Base-by-base conservation (phyloP, 768 basidiomycete species). In the Lactarius psammicola region DNA sequence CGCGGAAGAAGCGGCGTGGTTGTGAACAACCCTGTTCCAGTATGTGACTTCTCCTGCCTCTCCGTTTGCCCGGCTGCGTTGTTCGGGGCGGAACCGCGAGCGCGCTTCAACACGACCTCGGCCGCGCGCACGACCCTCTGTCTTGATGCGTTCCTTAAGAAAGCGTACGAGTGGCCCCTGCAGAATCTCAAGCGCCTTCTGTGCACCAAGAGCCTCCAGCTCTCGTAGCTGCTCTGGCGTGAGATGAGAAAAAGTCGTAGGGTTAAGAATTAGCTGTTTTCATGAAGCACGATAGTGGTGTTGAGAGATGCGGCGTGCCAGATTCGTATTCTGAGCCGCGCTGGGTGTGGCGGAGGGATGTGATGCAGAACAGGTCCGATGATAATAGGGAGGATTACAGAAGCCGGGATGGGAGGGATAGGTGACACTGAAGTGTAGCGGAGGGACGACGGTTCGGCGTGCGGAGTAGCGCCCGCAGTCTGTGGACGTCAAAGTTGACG, bases 191-290 rank as follows among this genome's bases (percentile, higher is more conserved):
- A 96, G 77, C 7, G 94, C 93, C 69, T 89, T 87, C 73, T 88
- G 85, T 0, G 92, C 90, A 2, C 92, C 92, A 75, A 94, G 84
- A 60, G 83, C 82, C 75, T 94, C 90, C 31, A 95, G 78, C 54
- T 89, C 87, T 63, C 81, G 83, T 53, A 96, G 77, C 75, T 89
- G 89, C 67, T 88, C 87, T 53, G 82, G 79, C 4, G 88, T 85
- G 15, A 96, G 82, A 62, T 87, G 87, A 10, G 88, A 83, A 72
- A 97, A 97, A 38, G 95, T 88, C 26, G 83, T 81, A 2, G 95
- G 95, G 71, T 92, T 90, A 42, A 97, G 84, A 63, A 94, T 85
- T 26, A 97, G 83, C 34, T 84, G 88, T 92, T 88, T 69, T 94
- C 88, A 68, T 95, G 92, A 15, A 95, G 78, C 28, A 92, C 85